Percentiles rank a stretch among this genome's conserved stretches.
phyloP scores from a whole-genome alignment of 1,284 basidiomycete genomes.

The Apiotrichum gracile region DNA sequence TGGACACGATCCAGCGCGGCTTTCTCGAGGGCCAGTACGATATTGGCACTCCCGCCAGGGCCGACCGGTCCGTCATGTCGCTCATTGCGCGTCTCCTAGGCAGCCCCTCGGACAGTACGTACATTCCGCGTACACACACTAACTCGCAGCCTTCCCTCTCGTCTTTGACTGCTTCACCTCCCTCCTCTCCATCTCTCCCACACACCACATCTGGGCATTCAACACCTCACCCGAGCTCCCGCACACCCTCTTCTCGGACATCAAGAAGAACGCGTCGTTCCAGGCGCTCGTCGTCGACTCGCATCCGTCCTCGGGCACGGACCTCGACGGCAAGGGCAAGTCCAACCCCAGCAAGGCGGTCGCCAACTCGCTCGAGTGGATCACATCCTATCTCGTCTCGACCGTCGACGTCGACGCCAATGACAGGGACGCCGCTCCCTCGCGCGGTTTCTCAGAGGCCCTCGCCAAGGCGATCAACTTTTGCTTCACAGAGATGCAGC shows the following conservation, averaged over 20 bases:
- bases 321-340: constrained; percentile 25
- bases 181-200: constrained; percentile 54
- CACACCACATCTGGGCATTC: constrained; percentile 61
- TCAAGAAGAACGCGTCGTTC: constrained; percentile 69
- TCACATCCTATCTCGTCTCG: constrained; percentile 32
- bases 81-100: constrained; percentile 33
- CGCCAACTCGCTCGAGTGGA: constrained; percentile 24
- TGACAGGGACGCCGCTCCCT: constrained; percentile 54
- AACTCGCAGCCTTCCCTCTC: constrained; percentile 58
- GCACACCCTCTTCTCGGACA: constrained; percentile 67
- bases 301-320: background rate
- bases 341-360: background rate
- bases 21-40: constrained; percentile 25
- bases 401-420: constrained; percentile 28
- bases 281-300: constrained; percentile 50
- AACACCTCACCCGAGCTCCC: constrained; percentile 54
- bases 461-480: constrained; percentile 64
- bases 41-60: constrained; percentile 12
- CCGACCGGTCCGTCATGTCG: constrained; percentile 31
- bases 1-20: constrained; percentile 29
- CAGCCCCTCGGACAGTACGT: constrained; percentile 55
- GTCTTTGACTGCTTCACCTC: constrained; percentile 52
- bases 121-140: constrained; percentile 37
- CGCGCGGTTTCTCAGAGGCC: constrained; percentile 60
- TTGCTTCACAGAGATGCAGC: constrained; percentile 69